Conservation (phyloP, 129 eudicot species). For the Centella asiatica region DNA sequence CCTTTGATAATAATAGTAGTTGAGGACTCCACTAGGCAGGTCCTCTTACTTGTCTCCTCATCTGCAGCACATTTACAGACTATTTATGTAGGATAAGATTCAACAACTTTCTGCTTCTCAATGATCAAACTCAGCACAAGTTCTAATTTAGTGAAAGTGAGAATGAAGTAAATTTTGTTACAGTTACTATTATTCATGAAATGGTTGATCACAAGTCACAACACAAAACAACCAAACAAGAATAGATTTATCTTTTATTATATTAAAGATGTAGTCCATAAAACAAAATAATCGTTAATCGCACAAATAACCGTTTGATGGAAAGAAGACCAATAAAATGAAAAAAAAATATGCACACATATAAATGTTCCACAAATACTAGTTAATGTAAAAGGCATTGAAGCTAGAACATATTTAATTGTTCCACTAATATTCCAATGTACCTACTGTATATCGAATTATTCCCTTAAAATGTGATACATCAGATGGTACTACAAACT, state of each 20-base stretch:
- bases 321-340: too few species aligned
- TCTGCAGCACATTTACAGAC: neutral
- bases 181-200: neutral
- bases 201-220: neutral
- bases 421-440: neutral
- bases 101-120: neutral
- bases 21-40: neutral
- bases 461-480: neutral
- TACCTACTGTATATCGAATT: neutral
- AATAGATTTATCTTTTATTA: too few species aligned
- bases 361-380: too few species aligned
- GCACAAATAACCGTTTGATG: too few species aligned
- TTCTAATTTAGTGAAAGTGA: too few species aligned
- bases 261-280: too few species aligned
- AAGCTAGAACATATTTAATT: slow-evolving; percentile 18
- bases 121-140: too few species aligned
- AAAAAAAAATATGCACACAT: too few species aligned
- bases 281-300: too few species aligned
- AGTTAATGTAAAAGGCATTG: too few species aligned
- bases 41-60: neutral
- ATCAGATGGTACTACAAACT: neutral
- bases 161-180: neutral
- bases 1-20: neutral
- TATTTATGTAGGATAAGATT: neutral
- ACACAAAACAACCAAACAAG: too few species aligned